Evolutionary conservation across 192 early-diverging fungal genomes (phyloP).

Genomic region (Backusella parvicylindrica): DNA sequence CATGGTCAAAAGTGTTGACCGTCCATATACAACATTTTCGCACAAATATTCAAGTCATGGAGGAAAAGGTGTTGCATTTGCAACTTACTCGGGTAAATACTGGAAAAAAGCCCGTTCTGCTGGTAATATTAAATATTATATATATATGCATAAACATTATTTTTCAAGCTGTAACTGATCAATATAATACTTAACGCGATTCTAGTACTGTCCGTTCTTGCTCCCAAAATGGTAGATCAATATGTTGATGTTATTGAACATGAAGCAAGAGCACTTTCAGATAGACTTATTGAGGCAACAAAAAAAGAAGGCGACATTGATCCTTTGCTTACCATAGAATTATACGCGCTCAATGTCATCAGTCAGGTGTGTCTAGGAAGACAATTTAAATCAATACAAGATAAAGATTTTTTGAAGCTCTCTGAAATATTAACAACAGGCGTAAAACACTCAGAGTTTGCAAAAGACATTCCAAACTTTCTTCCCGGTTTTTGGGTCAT

Average conservation of each 20-base stretch:
- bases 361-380: not conserved
- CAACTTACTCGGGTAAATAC: not conserved
- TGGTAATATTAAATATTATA: no score
- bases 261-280: not conserved
- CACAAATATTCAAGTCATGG: not conserved
- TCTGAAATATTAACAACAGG: not conserved
- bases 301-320: not conserved
- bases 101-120: not conserved
- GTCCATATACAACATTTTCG: not conserved
- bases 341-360: slow-evolving; percentile 3
- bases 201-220: not conserved
- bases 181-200: no score
- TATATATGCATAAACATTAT: no score
- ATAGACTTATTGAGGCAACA: not conserved
- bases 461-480: not conserved
- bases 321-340: not conserved
- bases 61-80: not conserved
- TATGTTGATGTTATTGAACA: not conserved
- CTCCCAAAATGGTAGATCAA: not conserved
- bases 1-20: not conserved
- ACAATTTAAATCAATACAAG: not conserved
- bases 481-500: not conserved
- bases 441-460: not conserved
- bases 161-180: no score
- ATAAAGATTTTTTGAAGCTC: not conserved